These are phyloP conservation scores for Apophysomyces variabilis DNA, from an alignment of 371 early-diverging fungal genomes.

Conservation along the genomic window DNA sequence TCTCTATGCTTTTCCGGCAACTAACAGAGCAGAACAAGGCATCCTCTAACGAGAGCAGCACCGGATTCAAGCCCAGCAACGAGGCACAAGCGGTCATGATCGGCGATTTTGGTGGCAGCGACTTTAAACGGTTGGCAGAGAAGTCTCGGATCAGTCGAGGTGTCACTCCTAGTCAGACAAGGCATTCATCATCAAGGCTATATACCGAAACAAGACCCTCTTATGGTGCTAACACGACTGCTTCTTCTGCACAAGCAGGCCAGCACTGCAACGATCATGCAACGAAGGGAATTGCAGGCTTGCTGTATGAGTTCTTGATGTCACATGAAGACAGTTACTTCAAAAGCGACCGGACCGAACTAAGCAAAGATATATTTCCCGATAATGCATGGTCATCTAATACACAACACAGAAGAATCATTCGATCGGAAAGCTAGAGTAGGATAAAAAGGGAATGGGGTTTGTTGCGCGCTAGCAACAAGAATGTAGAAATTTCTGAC, in stretches of 20 bases:
- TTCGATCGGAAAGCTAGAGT: constrained; percentile 7
- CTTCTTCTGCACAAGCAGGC: constrained; percentile 9
- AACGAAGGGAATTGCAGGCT: constrained; percentile 17
- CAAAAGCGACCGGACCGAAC: constrained; percentile 37
- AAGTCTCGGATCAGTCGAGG: constrained; percentile 28
- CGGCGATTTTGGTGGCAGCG: constrained; percentile 25
- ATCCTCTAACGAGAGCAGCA: background rate
- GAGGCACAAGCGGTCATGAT: constrained; percentile 11
- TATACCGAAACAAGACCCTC: constrained; percentile 10
- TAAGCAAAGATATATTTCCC: constrained; percentile 51
- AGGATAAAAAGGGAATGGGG: background rate
- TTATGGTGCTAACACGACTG: background rate
- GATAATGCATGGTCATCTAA: constrained; percentile 6
- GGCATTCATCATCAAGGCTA: background rate
- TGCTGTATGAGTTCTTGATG: constrained; percentile 29
- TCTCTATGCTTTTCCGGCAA: constrained; percentile 3
- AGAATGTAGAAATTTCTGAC: constrained; percentile 9
- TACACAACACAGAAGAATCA: constrained; percentile 9
- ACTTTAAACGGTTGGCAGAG: constrained; percentile 33
- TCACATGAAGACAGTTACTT: constrained; percentile 45
- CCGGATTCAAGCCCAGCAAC: constrained; percentile 10
- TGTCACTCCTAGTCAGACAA: background rate
- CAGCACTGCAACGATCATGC: constrained; percentile 3
- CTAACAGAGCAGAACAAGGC: background rate
- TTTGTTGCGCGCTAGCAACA: background rate